These are phyloP conservation scores for Monosporascus sp. DNA, from an alignment of 2,329 filamentous ascomycete species.

Conservation along the genomic window DNA sequence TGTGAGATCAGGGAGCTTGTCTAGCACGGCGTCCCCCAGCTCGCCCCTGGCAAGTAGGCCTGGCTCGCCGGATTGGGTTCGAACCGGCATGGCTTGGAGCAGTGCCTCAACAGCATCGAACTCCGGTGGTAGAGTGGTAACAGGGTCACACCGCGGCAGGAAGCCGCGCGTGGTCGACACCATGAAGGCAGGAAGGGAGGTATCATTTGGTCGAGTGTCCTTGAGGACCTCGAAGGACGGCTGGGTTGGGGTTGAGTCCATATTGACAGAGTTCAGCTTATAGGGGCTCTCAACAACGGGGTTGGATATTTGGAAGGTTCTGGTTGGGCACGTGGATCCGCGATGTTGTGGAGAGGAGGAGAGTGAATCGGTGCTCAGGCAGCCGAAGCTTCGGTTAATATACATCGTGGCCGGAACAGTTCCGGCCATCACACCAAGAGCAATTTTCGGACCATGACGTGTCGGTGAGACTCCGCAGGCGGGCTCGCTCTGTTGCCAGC, in stretches of 20 bases:
- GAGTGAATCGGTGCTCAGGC: conserved; percentile 7
- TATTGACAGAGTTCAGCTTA: not conserved
- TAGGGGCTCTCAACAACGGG: not conserved
- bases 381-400: conserved; percentile 17
- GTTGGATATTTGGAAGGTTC: not conserved
- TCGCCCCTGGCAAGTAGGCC: conserved; percentile 71
- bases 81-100: conserved; percentile 52
- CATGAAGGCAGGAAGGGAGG: conserved; percentile 68
- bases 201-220: conserved; percentile 58
- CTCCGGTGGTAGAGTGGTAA: conserved; percentile 61
- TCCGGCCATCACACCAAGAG: conserved; percentile 23
- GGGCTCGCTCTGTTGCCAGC: not conserved
- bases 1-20: conserved; percentile 73
- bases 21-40: conserved; percentile 69
- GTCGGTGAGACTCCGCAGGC: not conserved
- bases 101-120: conserved; percentile 65
- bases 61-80: conserved; percentile 64
- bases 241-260: conserved; percentile 20
- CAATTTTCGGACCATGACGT: conserved; percentile 10
- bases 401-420: conserved; percentile 29
- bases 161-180: conserved; percentile 72
- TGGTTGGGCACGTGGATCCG: too few relatives aligned
- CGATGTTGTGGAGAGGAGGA: not conserved
- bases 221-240: conserved; percentile 54
- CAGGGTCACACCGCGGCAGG: conserved; percentile 61